Base-by-base conservation (phyloP, 305 asterid genomes). In the Lippia alba region DNA sequence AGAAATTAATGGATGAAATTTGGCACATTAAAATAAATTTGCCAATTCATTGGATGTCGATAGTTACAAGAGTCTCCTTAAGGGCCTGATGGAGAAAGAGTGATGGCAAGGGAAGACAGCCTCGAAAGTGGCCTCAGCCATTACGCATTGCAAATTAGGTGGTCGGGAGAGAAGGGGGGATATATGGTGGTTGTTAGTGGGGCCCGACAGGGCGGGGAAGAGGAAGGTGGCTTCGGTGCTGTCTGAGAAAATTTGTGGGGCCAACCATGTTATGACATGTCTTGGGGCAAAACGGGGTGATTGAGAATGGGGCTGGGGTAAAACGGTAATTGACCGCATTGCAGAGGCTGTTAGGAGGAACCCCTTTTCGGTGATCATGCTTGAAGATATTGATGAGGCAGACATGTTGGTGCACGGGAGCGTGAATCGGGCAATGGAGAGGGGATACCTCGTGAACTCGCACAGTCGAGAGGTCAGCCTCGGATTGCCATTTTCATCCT, bases 61-160 rank as follows among this genome's bases (percentile, higher is more conserved):
- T 63, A 75, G 89, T 0, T 94, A 83, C 84, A 94, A 94, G 49
- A 89, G 81, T 76, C 96, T 94, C 61, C 88, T 85, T 68, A 89
- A 91, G 81, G 91, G 92, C 49, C 90, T 94, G 56, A 86, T 87
- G 97, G 97, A 83, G 79, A 84, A 78, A 60, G 96, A 96, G 1
- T 94, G 98, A 97, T 94, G 98, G 98, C 97, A 94, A 75, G 83
- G 85, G 4, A 96, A 91, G 44, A 96, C 98, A 0, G 90, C 98
- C 34, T 76, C 92, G 3, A 76, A 78, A 1, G 88, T 94, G 39
- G 96, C 98, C 58, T 81, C 92, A 4, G 85, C 97, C 17, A 72
- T 94, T 51, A 83, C 96, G 0, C 78, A 84, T 30, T 85, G 96
- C 78, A 79, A 85, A 73, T 83, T 79, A 61, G 95, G 96, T 34